A percentile compares a stretch with the other conserved stretches of the same genome.
phyloP scores from a whole-genome alignment of 306 rosid genomes.

The Quercus alba region DNA sequence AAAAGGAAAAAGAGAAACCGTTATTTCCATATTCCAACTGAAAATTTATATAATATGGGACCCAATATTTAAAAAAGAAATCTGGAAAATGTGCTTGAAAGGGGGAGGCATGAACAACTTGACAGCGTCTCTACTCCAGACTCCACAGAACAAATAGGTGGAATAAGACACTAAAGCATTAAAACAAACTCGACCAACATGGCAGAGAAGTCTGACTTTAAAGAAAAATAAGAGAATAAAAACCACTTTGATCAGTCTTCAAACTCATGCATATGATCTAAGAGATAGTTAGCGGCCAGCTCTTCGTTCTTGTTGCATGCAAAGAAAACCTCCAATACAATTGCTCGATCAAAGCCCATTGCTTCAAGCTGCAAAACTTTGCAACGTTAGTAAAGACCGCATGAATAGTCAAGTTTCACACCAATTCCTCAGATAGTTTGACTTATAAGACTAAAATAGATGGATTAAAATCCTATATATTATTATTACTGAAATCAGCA shows the following conservation, averaged over 20 bases:
- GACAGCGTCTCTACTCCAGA: constrained; percentile 3
- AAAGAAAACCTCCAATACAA: constrained; percentile 74
- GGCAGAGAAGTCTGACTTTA: constrained; percentile 9
- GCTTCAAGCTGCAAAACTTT: constrained; percentile 57
- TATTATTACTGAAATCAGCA: no score
- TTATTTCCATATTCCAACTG: neutral
- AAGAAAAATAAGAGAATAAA: neutral
- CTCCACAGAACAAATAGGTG: neutral
- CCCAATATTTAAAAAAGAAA: neutral
- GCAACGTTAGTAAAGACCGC: neutral
- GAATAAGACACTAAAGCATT: constrained; percentile 22
- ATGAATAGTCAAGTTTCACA: neutral
- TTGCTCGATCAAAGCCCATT: constrained; percentile 77
- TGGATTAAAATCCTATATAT: no score
- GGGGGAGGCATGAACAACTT: neutral
- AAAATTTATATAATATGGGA: neutral
- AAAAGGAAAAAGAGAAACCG: neutral
- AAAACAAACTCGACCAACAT: constrained; percentile 18
- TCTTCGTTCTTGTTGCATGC: constrained; percentile 86
- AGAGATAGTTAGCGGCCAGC: constrained; percentile 77
- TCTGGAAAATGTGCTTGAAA: constrained; percentile 2
- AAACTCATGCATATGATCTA: constrained; percentile 76
- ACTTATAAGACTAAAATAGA: neutral
- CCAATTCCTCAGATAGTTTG: neutral
- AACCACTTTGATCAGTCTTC: constrained; percentile 41